Evolutionary conservation across 495 filamentous ascomycete species (phyloP), one percentile per base, ranked within the genome.

Genomic region (Pyrenula aspistea): DNA sequence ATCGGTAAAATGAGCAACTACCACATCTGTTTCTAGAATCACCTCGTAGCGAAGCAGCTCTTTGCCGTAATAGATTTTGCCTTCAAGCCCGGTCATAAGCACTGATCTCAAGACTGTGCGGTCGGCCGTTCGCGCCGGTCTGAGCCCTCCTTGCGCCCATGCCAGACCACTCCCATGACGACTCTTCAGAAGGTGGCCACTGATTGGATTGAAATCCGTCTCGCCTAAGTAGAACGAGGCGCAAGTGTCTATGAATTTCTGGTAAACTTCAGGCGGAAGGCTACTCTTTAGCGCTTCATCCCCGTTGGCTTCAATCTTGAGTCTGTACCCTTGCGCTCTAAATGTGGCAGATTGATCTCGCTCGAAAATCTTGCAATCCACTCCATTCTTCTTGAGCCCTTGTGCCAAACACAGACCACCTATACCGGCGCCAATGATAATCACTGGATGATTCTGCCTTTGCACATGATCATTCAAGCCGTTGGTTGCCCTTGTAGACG

Each of bases 371-470:
- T 73, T 72, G 63, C 77, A 76, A 2, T 74, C 72, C 25, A 82
- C 76, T 24, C 69, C 67, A 50, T 73, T 66, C 55, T 77, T 72
- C 42, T 73, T 69, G 2, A 83, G 69, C n/a, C 71, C 73, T 57
- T 83, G 77, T 3, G 77, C 78, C 0, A 82, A 71, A 15, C 73
- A 70, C 0, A 82, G 69, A 22, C 77, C 79, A n/a, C 75, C 75
- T 1, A 82, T 67, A 20, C 80, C 79, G 48, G 68, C 78, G 53
- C 79, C 79, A 42, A 75, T 68, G 53, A 82, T 69, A 23, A 71
- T 62, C 24, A 73, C 60, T 22, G 67, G 64, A 3, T 49, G 25
- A 10, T 58, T 50, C 15, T 42, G 31, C 31, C 31, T 42, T 4
- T 4, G 4, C 31, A 42, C 31, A 42, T 42, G 74, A 15, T 15